A percentile compares a stretch with the other conserved stretches of the same genome.
Conservation (phyloP, 139 green algal species). For the Marvania coccoides region DNA sequence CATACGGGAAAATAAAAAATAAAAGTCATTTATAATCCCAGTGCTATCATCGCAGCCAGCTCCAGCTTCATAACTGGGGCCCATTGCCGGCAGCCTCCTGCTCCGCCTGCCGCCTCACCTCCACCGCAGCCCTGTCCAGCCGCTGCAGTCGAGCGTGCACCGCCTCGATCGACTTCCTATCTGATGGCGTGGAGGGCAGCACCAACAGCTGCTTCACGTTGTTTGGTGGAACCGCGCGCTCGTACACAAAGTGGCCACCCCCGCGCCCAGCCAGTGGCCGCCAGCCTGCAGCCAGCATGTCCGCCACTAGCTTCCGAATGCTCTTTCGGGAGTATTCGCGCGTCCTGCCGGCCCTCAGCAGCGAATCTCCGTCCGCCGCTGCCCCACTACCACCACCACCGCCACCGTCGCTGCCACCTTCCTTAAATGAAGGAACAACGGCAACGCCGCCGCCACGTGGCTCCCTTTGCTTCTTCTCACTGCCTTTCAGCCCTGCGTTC, state of each 20-base stretch:
- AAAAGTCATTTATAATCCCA: too few relatives aligned
- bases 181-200: background rate
- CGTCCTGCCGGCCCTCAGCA: too few relatives aligned
- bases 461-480: background rate
- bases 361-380: too few relatives aligned
- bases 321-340: slow-evolving; percentile 2
- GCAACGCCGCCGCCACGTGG: background rate
- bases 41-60: too few relatives aligned
- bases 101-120: background rate
- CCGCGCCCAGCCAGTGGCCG: background rate
- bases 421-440: too few relatives aligned
- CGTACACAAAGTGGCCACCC: background rate
- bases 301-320: background rate
- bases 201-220: background rate
- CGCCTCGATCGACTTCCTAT: background rate
- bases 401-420: background rate
- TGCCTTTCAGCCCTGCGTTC: too few relatives aligned
- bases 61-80: too few relatives aligned
- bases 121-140: background rate
- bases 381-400: background rate
- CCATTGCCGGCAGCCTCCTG: background rate
- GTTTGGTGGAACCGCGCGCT: background rate
- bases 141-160: background rate
- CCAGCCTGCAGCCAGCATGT: background rate
- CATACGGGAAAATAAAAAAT: too few relatives aligned